phyloP scores from a whole-genome alignment of 257 asterid genomes.

The Nemophila menziesii region DNA sequence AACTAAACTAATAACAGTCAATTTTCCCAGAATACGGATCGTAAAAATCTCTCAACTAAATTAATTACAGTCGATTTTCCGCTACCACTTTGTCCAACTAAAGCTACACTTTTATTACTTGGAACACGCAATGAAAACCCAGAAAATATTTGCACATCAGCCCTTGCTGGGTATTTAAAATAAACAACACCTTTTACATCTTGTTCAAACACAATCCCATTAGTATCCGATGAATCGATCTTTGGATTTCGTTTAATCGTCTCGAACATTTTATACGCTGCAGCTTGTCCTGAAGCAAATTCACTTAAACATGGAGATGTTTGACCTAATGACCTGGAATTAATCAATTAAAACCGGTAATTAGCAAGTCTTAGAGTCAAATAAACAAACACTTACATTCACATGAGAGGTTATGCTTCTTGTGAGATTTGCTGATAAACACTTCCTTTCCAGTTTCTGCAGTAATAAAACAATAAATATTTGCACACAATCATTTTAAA shows the following conservation, averaged over 20 bases:
- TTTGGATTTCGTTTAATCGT: constrained; percentile 11
- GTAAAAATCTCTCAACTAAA: constrained; percentile 23
- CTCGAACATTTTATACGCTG: constrained; percentile 15
- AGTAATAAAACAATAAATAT: too few relatives aligned
- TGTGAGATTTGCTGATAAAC: too few relatives aligned
- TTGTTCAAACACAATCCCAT: constrained; percentile 16
- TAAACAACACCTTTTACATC: constrained; percentile 21
- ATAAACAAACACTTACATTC: too few relatives aligned
- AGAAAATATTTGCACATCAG: constrained; percentile 16
- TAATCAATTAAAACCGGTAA: too few relatives aligned
- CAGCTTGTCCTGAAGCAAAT: constrained; percentile 16
- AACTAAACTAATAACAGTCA: too few relatives aligned
- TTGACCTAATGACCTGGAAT: constrained; percentile 24
- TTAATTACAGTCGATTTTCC: constrained; percentile 24
- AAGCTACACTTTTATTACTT: constrained; percentile 15
- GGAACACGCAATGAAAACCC: constrained; percentile 22
- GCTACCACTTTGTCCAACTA: constrained; percentile 26
- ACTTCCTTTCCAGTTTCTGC: too few relatives aligned
- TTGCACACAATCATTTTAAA: too few relatives aligned
- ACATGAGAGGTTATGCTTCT: too few relatives aligned
- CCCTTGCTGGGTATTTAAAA: constrained; percentile 25
- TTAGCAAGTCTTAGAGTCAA: too few relatives aligned
- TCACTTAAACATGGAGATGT: constrained; percentile 13
- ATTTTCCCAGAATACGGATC: constrained; percentile 24
- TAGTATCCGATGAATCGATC: constrained; percentile 8